Evolutionary conservation across 2,329 filamentous ascomycete genomes (phyloP).

Genomic region (Aphanocladium album): DNA sequence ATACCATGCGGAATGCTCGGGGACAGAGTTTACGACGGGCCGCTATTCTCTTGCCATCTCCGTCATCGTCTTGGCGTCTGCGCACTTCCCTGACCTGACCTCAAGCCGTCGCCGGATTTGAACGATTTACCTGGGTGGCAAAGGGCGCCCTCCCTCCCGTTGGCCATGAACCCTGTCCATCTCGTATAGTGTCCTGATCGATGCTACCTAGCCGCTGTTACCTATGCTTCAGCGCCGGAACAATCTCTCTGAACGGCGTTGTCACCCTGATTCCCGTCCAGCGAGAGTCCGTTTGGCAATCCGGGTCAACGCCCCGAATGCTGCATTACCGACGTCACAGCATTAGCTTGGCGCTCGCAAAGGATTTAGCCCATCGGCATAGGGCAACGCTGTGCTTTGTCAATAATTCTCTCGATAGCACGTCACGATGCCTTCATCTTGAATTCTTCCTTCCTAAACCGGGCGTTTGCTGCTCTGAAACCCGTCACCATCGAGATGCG

Average conservation of each 20-base stretch:
- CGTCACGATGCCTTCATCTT: no score
- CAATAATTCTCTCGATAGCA: neutral
- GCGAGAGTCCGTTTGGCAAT: neutral
- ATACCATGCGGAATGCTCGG: no score
- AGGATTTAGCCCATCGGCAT: neutral
- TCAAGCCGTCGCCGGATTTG: neutral
- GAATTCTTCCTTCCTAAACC: neutral
- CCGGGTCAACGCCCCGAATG: neutral
- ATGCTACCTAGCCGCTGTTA: neutral
- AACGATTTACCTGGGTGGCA: neutral
- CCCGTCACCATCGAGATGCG: no score
- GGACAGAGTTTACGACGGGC: no score
- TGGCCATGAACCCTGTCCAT: neutral
- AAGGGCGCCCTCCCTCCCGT: neutral
- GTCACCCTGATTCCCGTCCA: neutral
- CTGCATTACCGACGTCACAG: slow-evolving; percentile 3
- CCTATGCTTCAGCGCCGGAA: neutral
- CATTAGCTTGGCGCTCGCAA: neutral
- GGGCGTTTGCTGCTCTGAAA: neutral
- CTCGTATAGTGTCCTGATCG: neutral
- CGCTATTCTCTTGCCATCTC: neutral
- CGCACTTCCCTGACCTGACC: neutral
- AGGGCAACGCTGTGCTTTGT: neutral
- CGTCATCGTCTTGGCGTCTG: neutral
- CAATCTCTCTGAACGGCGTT: neutral